Conservation (phyloP, 1,284 basidiomycete species). For the Naganishia liquefaciens region DNA sequence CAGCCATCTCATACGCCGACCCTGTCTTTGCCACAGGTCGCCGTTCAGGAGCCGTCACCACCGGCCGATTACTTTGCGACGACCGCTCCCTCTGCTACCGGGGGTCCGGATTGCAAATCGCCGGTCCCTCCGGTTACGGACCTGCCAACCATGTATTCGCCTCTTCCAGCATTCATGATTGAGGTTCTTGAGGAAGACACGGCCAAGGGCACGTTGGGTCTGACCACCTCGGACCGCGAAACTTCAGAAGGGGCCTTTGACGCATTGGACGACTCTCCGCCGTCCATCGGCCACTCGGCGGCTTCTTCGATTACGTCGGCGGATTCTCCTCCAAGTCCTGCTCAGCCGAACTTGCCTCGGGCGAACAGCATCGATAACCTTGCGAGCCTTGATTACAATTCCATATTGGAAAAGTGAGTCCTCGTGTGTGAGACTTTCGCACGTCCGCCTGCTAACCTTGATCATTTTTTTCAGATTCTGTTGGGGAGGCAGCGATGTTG, state of each 20-base stretch:
- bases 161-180: slow-evolving; percentile 13
- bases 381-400: slow-evolving; percentile 45
- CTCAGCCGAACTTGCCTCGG: slow-evolving; percentile 41
- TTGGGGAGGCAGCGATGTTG: slow-evolving; percentile 44
- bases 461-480: slow-evolving; percentile 41
- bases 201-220: not conserved
- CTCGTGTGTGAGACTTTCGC: not conserved
- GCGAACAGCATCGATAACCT: slow-evolving; percentile 34
- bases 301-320: slow-evolving; percentile 37
- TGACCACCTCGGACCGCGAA: slow-evolving; percentile 1
- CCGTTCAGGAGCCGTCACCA: slow-evolving; percentile 40
- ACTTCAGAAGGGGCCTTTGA: not conserved
- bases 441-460: not conserved
- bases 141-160: slow-evolving; percentile 26
- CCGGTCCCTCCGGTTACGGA: slow-evolving; percentile 19
- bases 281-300: slow-evolving; percentile 39
- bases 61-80: slow-evolving; percentile 35
- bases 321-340: slow-evolving; percentile 45
- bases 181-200: not conserved
- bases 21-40: slow-evolving; percentile 33
- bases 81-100: slow-evolving; percentile 25
- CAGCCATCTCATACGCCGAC: slow-evolving; percentile 4
- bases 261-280: slow-evolving; percentile 39
- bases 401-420: slow-evolving; percentile 53
- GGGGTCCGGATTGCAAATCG: slow-evolving; percentile 24